phyloP scores from a whole-genome alignment of 352 stramenopile species.

The Globisporangium parvum region DNA sequence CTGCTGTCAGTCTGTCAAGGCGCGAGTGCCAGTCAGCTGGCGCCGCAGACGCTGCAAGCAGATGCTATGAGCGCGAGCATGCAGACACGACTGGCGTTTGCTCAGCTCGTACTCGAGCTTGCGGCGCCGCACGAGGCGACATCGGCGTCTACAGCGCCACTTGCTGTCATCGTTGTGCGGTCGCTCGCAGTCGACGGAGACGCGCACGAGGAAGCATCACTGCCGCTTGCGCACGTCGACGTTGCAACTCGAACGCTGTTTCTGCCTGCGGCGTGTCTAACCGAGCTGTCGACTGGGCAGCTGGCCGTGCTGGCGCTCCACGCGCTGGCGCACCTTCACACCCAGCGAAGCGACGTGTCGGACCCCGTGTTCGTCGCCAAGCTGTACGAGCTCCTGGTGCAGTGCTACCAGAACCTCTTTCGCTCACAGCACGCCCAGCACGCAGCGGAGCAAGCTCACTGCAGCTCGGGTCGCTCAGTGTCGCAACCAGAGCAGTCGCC shows the following conservation, averaged over 20 bases:
- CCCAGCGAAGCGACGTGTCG: slow-evolving; percentile 30
- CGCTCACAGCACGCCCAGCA: slow-evolving; percentile 16
- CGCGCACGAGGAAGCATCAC: neutral
- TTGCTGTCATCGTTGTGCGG: slow-evolving; percentile 12
- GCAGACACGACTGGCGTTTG: slow-evolving; percentile 26
- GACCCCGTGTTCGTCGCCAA: slow-evolving; percentile 41
- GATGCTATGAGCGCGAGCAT: slow-evolving; percentile 25
- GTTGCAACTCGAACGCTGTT: slow-evolving; percentile 22
- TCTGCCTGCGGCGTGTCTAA: slow-evolving; percentile 22
- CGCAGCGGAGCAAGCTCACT: neutral
- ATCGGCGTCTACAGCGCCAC: neutral
- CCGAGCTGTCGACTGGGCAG: slow-evolving; percentile 40
- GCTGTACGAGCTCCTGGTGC: slow-evolving; percentile 45
- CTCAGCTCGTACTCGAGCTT: slow-evolving; percentile 23
- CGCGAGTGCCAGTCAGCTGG: neutral
- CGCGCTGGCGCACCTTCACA: slow-evolving; percentile 29
- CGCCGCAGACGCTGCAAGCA: neutral
- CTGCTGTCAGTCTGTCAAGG: neutral
- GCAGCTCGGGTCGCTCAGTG: neutral
- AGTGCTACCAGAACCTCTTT: slow-evolving; percentile 62
- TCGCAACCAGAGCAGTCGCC: neutral
- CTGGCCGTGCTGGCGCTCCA: slow-evolving; percentile 50
- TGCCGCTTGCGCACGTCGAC: slow-evolving; percentile 14
- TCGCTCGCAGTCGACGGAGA: neutral
- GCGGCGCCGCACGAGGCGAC: neutral